Evolutionary conservation across 2,329 filamentous ascomycete genomes (phyloP).

Genomic region (Calonectria honghensis): DNA sequence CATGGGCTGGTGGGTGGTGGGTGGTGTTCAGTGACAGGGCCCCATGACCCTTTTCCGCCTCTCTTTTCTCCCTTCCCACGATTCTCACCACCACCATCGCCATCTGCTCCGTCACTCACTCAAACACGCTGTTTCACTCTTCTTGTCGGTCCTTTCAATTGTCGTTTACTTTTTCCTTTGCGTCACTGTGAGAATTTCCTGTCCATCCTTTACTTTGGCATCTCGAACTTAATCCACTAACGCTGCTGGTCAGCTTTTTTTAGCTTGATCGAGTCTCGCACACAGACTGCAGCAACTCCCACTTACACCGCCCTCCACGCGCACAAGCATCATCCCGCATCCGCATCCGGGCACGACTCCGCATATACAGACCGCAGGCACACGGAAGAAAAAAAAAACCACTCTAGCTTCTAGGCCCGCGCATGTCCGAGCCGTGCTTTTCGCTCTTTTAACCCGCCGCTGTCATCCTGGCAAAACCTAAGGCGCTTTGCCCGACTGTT

Average conservation of each 20-base stretch:
- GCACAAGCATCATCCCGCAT: slow-evolving; percentile 52
- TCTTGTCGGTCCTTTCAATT: slow-evolving; percentile 8
- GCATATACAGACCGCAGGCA: slow-evolving; percentile 22
- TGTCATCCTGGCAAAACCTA: slow-evolving; percentile 1
- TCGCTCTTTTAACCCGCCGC: slow-evolving; percentile 1
- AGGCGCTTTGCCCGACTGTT: slow-evolving; percentile 26
- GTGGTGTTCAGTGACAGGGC: slow-evolving; percentile 20
- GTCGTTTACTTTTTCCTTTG: slow-evolving; percentile 12
- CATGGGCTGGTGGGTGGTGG: slow-evolving; percentile 18
- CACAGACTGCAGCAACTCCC: slow-evolving; percentile 50
- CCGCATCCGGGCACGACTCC: slow-evolving; percentile 38
- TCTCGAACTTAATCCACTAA: slow-evolving; percentile 33
- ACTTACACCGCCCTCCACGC: slow-evolving; percentile 55
- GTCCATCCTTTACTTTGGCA: slow-evolving; percentile 28
- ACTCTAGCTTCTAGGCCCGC: slow-evolving; percentile 31
- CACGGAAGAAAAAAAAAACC: slow-evolving; percentile 17
- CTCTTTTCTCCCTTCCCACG: slow-evolving; percentile 5
- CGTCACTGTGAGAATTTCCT: slow-evolving; percentile 14
- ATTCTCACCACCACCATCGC: neutral
- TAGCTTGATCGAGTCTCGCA: slow-evolving; percentile 39
- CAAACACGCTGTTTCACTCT: neutral
- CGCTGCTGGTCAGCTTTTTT: slow-evolving; percentile 40
- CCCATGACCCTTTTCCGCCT: slow-evolving; percentile 27
- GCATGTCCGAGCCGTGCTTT: neutral
- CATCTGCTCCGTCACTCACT: slow-evolving; percentile 8